phyloP scores from a whole-genome alignment of 2,329 filamentous ascomycete species.

The Colletotrichum sp. region DNA sequence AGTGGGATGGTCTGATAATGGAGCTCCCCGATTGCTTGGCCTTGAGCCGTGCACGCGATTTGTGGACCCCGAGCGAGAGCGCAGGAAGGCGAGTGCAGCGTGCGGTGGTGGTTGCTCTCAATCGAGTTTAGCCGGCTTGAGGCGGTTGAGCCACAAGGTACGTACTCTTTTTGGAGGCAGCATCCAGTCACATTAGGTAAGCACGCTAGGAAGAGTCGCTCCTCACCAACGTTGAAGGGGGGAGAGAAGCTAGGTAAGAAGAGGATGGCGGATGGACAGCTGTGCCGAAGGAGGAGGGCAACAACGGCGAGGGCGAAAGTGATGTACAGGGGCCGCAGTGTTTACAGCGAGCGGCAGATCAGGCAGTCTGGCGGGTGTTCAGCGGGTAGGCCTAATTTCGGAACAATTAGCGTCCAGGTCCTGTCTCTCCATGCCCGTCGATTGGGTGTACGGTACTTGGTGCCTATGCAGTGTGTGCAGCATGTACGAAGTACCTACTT shows the following conservation, averaged over 20 bases:
- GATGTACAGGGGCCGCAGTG: background rate
- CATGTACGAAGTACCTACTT: background rate
- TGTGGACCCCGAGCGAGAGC: background rate
- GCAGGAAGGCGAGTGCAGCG: background rate
- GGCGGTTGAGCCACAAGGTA: background rate
- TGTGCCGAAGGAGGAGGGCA: background rate
- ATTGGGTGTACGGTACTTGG: background rate
- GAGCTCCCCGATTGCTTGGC: conserved; percentile 8
- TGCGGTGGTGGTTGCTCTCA: background rate
- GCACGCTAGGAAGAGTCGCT: background rate
- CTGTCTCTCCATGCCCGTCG: background rate
- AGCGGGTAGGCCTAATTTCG: conserved; percentile 9
- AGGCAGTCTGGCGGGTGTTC: background rate
- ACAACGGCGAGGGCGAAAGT: background rate
- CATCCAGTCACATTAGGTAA: background rate
- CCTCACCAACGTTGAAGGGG: background rate
- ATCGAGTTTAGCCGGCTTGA: background rate
- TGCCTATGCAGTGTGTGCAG: background rate
- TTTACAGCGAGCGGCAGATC: background rate
- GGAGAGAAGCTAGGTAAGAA: background rate
- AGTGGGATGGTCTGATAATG: conserved; percentile 23
- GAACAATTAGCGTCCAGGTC: background rate
- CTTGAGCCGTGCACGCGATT: conserved; percentile 6
- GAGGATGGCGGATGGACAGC: background rate
- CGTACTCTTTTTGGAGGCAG: background rate